Evolutionary conservation across 2,329 filamentous ascomycete species (phyloP), one percentile per base, ranked within the genome.

Genomic region (Paecilomyces formosus): DNA sequence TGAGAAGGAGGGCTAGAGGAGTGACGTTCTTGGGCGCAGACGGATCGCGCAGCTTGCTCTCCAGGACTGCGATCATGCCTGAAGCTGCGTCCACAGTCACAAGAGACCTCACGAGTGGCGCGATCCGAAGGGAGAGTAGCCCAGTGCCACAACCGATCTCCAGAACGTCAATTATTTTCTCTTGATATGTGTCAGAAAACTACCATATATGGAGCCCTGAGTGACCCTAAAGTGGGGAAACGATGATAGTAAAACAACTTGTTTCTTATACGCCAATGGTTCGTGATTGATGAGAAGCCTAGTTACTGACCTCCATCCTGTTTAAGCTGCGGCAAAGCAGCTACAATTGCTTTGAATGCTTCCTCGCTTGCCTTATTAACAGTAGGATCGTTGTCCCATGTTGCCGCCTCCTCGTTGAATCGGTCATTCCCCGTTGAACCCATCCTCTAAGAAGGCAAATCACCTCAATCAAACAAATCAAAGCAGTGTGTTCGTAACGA

Each of bases 101-200:
- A 4, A 85, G 66, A 7, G 72, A 74, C 50, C 73, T 75, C 4
- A 80, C 76, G 31, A 78, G 69, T 0, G 81, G 81, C 0, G 81
- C 77, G 2, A 83, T 70, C 8, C 70, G 72, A 53, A 82, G 73
- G 9, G 79, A 81, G 24, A 85, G 75, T 0, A 84, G 75, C 8
- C 82, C 82, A 3, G 82, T 85, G 54, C 82, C 82, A 62, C 81
- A 83, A 56, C 82, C 82, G 18, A 85, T 77, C 68, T 85, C 82
- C 2, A 85, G 78, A 7, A 84, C 75, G 58, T 81, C 74, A 28
- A 79, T 66, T 9, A 18, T 30, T 4, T 31, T 30, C 49, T 22
- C 45, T 5, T 45, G 4, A 18, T 18, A 18, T 9, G n/a, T 21
- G 39, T 45, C 39, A 45, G 39, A n/a, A 18, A 18, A 45, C 8